Conservation (phyloP, 2,329 filamentous ascomycete genomes). For the Bertia moriformis region DNA sequence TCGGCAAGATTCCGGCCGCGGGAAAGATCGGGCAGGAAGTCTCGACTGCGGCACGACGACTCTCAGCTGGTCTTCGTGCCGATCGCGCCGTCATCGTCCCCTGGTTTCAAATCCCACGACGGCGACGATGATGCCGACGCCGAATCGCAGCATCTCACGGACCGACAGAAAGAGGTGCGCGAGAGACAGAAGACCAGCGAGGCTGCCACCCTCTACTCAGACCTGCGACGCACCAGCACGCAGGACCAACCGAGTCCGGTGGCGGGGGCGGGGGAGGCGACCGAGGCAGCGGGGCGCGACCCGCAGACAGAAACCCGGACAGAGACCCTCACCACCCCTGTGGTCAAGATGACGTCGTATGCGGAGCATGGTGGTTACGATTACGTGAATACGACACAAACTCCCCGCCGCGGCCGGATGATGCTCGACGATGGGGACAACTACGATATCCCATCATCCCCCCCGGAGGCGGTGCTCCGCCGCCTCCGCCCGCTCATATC, state of each 20-base stretch:
- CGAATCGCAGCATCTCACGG: conserved; percentile 64
- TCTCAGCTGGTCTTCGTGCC: conserved; percentile 68
- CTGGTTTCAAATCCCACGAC: no score
- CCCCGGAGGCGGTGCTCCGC: no score
- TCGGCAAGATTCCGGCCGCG: conserved; percentile 11
- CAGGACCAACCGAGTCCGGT: conserved; percentile 8
- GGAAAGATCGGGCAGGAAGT: conserved; percentile 23
- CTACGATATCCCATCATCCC: no score
- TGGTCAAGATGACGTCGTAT: conserved; percentile 7
- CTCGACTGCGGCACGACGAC: conserved; percentile 59
- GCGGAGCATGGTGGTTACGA: conserved; percentile 8
- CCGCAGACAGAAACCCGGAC: no score
- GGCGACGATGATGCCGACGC: conserved; percentile 24
- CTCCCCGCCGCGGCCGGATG: no score
- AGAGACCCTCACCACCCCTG: no score
- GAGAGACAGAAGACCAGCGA: conserved; percentile 55
- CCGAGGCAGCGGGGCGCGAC: no score
- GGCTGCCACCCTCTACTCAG: conserved; percentile 51
- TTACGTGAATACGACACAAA: no score
- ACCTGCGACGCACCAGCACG: conserved; percentile 41
- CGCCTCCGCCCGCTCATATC: conserved; percentile 36
- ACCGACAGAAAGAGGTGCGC: conserved; percentile 64
- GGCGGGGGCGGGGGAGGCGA: conserved; percentile 4
- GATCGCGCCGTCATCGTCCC: conserved; percentile 43
- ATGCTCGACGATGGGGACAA: no score